Percentiles rank a stretch among this genome's conserved stretches.
These are phyloP conservation scores for Cutaneotrichosporon sp. DNA, from an alignment of 1,284 basidiomycete species.

Conservation along the genomic window DNA sequence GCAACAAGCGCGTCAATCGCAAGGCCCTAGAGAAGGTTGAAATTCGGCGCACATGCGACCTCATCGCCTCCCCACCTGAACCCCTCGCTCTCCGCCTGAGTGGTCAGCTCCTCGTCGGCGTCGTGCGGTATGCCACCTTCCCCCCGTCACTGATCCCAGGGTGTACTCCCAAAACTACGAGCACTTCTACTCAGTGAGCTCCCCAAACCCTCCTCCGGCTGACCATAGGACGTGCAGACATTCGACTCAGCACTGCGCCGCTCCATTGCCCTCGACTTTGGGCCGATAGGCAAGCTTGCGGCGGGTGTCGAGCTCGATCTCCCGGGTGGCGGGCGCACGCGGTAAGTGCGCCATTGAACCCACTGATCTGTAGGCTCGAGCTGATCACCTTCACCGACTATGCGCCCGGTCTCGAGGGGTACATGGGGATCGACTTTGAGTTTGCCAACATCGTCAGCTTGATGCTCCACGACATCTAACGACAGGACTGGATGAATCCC, in stretches of 20 bases:
- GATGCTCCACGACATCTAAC: background rate
- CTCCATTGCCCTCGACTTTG: slow-evolving; percentile 29
- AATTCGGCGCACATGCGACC: slow-evolving; percentile 71
- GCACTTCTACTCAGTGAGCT: slow-evolving; percentile 41
- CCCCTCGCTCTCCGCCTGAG: slow-evolving; percentile 79
- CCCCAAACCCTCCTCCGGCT: background rate
- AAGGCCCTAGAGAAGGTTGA: slow-evolving; percentile 76
- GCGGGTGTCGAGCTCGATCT: slow-evolving; percentile 34
- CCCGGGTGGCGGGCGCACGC: slow-evolving; percentile 36
- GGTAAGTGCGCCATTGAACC: slow-evolving; percentile 25
- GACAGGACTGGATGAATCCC: slow-evolving; percentile 43
- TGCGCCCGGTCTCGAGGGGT: slow-evolving; percentile 21
- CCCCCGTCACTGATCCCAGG: slow-evolving; percentile 17
- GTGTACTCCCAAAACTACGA: slow-evolving; percentile 42
- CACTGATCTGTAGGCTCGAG: slow-evolving; percentile 33
- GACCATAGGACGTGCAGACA: slow-evolving; percentile 34
- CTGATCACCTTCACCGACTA: slow-evolving; percentile 40
- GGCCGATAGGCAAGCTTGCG: slow-evolving; percentile 5
- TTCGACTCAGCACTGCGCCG: slow-evolving; percentile 37
- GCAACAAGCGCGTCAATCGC: slow-evolving; percentile 74
- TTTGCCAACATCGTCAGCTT: slow-evolving; percentile 34
- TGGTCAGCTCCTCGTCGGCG: slow-evolving; percentile 81
- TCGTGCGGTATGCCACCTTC: slow-evolving; percentile 65
- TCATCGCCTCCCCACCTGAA: slow-evolving; percentile 76
- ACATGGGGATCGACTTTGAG: slow-evolving; percentile 23